These are phyloP conservation scores for Rhodotorula kratochvilovae DNA, from an alignment of 768 basidiomycete genomes.

Conservation along the genomic window DNA sequence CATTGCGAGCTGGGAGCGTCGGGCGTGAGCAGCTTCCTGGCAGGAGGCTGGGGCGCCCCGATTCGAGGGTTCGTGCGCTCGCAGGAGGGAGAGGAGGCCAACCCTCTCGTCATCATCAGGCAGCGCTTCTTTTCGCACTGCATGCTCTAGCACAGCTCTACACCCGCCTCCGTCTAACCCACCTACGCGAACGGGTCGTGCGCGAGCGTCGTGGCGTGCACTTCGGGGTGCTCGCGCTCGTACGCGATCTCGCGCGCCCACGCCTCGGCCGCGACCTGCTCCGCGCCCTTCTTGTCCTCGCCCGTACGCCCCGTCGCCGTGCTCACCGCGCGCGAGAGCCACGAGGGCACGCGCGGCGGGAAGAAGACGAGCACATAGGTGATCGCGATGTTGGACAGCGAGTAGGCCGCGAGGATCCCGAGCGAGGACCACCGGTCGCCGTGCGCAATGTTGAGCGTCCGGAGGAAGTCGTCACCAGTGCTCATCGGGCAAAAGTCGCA, in stretches of 20 bases:
- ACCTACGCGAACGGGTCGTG: slow-evolving; percentile 14
- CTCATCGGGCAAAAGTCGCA: slow-evolving; percentile 32
- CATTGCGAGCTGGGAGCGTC: neutral
- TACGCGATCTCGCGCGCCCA: slow-evolving; percentile 8
- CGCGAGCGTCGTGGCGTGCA: neutral
- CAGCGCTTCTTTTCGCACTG: neutral
- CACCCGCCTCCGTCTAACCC: no score
- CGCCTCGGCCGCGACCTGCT: slow-evolving; percentile 11
- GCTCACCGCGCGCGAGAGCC: neutral
- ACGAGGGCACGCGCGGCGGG: slow-evolving; percentile 7
- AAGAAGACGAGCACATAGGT: slow-evolving; percentile 31
- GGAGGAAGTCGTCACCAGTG: slow-evolving; percentile 35
- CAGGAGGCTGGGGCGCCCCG: neutral
- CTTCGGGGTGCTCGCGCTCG: slow-evolving; percentile 1
- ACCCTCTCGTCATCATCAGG: neutral
- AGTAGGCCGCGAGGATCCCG: slow-evolving; percentile 29
- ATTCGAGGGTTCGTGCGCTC: neutral
- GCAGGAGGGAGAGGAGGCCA: neutral
- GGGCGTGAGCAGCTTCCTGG: neutral
- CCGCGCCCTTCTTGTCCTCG: neutral
- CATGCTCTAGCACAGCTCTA: neutral
- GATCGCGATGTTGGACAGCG: slow-evolving; percentile 23
- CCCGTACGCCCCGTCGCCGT: no score
- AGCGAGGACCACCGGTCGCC: slow-evolving; percentile 20
- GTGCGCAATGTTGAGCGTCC: slow-evolving; percentile 25